phyloP scores from a whole-genome alignment of 148 eudicot species.

The Rhododendron mucronatum region DNA sequence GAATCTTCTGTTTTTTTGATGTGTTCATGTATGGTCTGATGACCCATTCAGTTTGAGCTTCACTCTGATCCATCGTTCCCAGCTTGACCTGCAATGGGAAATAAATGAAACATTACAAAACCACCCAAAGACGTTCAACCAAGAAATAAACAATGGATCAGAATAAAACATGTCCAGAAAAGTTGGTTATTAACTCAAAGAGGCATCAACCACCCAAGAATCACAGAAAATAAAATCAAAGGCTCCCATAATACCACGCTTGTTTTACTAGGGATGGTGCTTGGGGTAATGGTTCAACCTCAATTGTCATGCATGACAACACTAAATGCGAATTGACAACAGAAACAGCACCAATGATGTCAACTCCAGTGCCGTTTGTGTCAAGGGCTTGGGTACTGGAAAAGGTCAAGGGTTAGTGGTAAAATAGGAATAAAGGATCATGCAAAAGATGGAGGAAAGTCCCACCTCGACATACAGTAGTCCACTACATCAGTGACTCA shows the following conservation, averaged over 20 bases:
- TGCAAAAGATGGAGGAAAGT: neutral
- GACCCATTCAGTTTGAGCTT: constrained; percentile 84
- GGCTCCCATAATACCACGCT: neutral
- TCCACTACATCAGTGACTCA: neutral
- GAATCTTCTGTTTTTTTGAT: constrained; percentile 62
- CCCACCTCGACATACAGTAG: neutral
- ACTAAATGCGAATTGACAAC: neutral
- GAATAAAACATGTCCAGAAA: neutral
- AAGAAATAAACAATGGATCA: neutral
- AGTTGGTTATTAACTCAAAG: neutral
- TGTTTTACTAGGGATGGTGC: neutral
- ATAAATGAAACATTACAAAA: neutral
- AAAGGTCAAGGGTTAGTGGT: neutral
- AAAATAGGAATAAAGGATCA: neutral
- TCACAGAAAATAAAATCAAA: neutral
- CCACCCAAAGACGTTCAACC: neutral
- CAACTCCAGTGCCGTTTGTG: neutral
- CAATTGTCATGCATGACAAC: neutral
- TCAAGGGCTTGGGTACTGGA: neutral
- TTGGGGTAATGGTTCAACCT: neutral
- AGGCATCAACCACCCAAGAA: neutral
- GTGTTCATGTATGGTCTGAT: constrained; percentile 86
- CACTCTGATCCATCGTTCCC: constrained; percentile 87
- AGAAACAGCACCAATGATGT: neutral
- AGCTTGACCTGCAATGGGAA: constrained; percentile 59